Conservation (phyloP, 257 asterid genomes). For the Apocynum venetum region DNA sequence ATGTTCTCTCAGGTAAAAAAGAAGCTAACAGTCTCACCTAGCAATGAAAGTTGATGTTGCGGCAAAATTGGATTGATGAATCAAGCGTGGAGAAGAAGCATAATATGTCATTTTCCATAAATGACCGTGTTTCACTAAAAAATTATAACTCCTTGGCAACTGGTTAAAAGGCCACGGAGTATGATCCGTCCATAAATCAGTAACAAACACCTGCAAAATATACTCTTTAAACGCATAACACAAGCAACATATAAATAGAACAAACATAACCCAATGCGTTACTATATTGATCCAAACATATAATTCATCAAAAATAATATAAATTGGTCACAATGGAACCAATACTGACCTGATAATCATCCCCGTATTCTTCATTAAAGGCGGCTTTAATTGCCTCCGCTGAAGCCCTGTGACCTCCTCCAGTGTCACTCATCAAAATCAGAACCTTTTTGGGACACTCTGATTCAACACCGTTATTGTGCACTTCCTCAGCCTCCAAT, state of each 20-base stretch:
- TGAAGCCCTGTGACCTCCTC: conserved; percentile 99
- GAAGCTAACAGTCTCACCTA: conserved; percentile 40
- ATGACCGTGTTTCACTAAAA: conserved; percentile 89
- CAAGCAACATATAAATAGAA: conserved; percentile 10
- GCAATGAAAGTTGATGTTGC: conserved; percentile 97
- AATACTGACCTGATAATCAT: conserved; percentile 71
- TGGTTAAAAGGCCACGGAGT: conserved; percentile 99
- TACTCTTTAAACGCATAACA: conserved; percentile 19
- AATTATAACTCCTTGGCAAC: conserved; percentile 90
- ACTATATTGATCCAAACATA: not conserved
- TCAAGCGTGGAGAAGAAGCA: conserved; percentile 82
- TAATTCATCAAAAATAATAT: conserved; percentile 3
- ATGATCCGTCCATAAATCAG: conserved; percentile 97
- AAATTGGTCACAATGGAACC: conserved; percentile 3
- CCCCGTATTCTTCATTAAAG: conserved; percentile 76
- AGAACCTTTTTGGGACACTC: conserved; percentile 64
- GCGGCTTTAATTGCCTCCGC: conserved; percentile 99
- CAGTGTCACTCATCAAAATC: conserved; percentile 98
- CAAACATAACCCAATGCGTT: not conserved
- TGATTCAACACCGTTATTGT: conserved; percentile 33
- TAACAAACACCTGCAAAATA: conserved; percentile 65
- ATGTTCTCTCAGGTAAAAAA: not conserved
- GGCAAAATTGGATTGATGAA: conserved; percentile 93
- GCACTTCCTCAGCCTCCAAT: conserved; percentile 49
- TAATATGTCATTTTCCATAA: conserved; percentile 92